Base-by-base conservation (phyloP, 2,329 filamentous ascomycete genomes). In the Nothopassalora personata region DNA sequence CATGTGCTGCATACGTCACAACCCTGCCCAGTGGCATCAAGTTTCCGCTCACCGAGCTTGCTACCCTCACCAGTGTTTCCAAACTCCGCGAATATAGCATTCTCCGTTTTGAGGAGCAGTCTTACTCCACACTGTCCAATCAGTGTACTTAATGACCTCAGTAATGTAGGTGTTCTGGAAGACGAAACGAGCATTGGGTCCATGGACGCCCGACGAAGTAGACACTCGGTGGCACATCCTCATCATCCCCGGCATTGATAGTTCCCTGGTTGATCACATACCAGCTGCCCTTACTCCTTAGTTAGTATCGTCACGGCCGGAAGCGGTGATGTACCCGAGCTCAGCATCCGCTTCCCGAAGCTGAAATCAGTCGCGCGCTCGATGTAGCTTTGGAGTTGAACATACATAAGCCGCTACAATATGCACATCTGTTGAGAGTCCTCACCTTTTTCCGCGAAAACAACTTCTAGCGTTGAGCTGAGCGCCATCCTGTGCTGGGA, bases 291-390 rank as follows among this genome's bases (percentile, higher is more conserved):
- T 23, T 23, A 3, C 23, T 23, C 23, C 23, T 23, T 23, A 23
- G 23, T 23, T 3, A 23, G 23, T 23, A 23, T 23, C 23, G 3
- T 3, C 23, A 3, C 23, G 23, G 23, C 23, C 23, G 3, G 23
- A 23, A 23, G 23, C 23, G 23, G 23, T 23, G 23, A 23, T 3
- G 23, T 3, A 23, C 23, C 23, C 23, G 23, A 23, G 23, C 2
- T 23, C 23, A 23, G 23, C 23, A 23, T 23, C 23, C 11, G 15
- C 47, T 10, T 49, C 23, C 84, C 79, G 68, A 86, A 86, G 64
- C 84, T 81, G 67, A 84, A 84, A 65, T 86, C 84, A 47, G 81
- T 81, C 2, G 81, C 80, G 30, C 83, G 83, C 50, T 81, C 77
- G 61, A 86, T 84, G 59, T 81, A 79, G 63, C 78, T 79, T 60